Conservation (phyloP, 441 rosid species). For the Pelargonium hybrid region DNA sequence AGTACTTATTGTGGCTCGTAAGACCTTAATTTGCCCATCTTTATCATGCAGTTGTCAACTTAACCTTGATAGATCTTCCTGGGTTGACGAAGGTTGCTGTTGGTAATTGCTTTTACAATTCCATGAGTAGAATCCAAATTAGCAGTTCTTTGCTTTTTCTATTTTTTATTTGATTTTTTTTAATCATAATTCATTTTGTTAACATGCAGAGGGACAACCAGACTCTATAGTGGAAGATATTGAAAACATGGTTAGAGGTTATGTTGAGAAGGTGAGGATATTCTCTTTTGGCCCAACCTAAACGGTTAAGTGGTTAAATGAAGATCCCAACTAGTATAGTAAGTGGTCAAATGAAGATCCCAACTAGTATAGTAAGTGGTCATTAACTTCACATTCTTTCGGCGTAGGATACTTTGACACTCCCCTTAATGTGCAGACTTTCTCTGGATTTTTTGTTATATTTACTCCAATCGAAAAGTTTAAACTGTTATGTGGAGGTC, state of each 20-base stretch:
- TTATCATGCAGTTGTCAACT: conserved; percentile 71
- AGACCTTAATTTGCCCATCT: conserved; percentile 2
- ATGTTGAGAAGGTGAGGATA: conserved; percentile 59
- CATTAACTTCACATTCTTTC: too few relatives aligned
- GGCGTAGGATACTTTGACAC: too few relatives aligned
- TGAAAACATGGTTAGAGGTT: conserved; percentile 91
- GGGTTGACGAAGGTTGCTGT: conserved; percentile 99
- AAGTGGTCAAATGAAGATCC: too few relatives aligned
- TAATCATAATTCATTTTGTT: conserved; percentile 4
- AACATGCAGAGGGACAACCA: conserved; percentile 72
- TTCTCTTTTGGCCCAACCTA: too few relatives aligned
- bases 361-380: too few relatives aligned
- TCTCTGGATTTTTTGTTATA: too few relatives aligned
- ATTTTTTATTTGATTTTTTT: conserved; percentile 8
- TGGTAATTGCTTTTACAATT: conserved; percentile 40
- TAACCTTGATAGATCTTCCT: conserved; percentile 97
- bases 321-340: too few relatives aligned
- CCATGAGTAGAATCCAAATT: too few relatives aligned
- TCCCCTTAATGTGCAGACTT: too few relatives aligned
- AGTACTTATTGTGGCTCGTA: neutral
- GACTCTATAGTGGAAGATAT: conserved; percentile 85
- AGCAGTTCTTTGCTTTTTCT: neutral
- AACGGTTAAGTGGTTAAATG: too few relatives aligned
- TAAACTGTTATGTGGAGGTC: too few relatives aligned
- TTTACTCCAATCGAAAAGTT: too few relatives aligned